These are phyloP conservation scores for Dendrobium officinale DNA, from an alignment of 106 monocot species.

Conservation along the genomic window DNA sequence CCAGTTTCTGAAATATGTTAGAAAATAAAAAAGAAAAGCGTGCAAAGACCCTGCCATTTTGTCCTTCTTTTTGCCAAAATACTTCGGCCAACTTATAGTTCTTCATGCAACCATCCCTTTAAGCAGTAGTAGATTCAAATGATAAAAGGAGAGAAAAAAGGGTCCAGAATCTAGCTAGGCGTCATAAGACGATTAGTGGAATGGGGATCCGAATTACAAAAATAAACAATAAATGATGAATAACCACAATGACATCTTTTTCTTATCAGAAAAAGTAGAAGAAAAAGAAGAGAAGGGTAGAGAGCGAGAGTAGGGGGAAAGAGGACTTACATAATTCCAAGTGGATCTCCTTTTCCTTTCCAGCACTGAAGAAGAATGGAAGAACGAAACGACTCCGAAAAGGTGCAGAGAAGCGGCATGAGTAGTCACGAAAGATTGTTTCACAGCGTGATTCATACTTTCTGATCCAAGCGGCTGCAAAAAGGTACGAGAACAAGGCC, in stretches of 20 bases:
- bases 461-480: not conserved
- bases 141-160: not conserved
- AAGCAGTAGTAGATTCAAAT: not conserved
- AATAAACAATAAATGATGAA: not conserved
- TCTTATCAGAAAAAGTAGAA: not conserved
- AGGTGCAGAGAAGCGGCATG: not conserved
- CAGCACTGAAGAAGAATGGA: constrained; percentile 39
- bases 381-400: constrained; percentile 9
- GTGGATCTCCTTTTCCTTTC: constrained; percentile 29
- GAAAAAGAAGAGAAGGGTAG: not conserved
- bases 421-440: not conserved
- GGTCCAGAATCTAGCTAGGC: not conserved
- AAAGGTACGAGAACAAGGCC: too few relatives aligned
- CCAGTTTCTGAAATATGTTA: not conserved
- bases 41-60: not conserved
- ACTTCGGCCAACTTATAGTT: not conserved
- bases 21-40: not conserved
- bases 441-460: not conserved
- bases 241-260: not conserved
- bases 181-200: not conserved
- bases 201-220: not conserved
- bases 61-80: not conserved
- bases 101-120: not conserved
- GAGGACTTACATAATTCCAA: constrained; percentile 27
- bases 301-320: not conserved